Base-by-base conservation (phyloP, 2,329 filamentous ascomycete genomes). In the Parafenestella ontariensis region DNA sequence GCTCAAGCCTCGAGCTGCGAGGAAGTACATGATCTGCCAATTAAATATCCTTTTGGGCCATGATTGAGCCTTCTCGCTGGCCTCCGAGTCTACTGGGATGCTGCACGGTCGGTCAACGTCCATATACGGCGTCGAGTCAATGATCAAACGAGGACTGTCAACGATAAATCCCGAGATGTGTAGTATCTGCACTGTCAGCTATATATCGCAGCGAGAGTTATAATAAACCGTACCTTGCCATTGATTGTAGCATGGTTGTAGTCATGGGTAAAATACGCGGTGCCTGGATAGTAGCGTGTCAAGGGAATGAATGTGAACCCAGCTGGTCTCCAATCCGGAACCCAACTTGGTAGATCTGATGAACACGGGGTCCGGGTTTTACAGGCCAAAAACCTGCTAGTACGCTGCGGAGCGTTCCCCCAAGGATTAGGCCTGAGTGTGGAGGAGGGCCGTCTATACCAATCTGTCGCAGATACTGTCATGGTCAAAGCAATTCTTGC, bases 291-390 rank as follows among this genome's bases (percentile, higher is more conserved):
- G 34, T 37, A 18, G 34, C 34, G 34, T 4, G 34, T 37, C n/a
- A 37, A 51, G n/a, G 50, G 55, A 24, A 45, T 33, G 11, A 57
- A 58, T 13, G 11, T 21, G 26, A 47, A 48, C 13, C 17, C 21
- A 8, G 28, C 18, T 24, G 51, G 55, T 42, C 43, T 54, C 55
- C 55, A 54, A 46, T 58, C 55, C 11, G 55, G 55, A 8, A 58
- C 51, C 55, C 51, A 58, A 41, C 55, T 58, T 21, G 51, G 55
- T 24, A 58, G 21, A 1, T n/a, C n/a, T 15, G 37, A 43, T 50
- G 36, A 28, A 17, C 21, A 3, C 24, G 26, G 18, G 3, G 45
- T 24, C 33, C 43, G 24, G 23, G 50, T 34, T 13, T 37, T 37
- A 10, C 34, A 37, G 18, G 34, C 34, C 4, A 37, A n/a, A 37